Conservation (phyloP, 192 early-diverging fungal species). For the Diversispora epigaea region DNA sequence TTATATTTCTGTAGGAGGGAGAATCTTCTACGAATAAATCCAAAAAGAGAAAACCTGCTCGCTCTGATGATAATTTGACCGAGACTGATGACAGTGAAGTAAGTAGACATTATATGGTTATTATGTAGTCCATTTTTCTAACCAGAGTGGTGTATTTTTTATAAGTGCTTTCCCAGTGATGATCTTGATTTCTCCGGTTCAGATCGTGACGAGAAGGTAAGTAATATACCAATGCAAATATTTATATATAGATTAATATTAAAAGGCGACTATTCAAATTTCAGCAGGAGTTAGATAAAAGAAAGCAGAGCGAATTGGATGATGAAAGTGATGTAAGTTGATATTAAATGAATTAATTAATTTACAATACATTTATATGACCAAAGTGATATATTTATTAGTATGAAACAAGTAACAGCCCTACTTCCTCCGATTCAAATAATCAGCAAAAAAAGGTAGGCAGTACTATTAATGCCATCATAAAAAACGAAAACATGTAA, state of each 20-base stretch:
- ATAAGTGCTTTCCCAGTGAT: neutral
- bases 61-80: neutral
- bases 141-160: neutral
- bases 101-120: neutral
- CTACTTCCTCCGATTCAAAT: no score
- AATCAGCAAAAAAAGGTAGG: slow-evolving; percentile 3
- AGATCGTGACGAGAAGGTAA: neutral
- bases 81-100: neutral
- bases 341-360: no score
- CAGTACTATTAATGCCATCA: neutral
- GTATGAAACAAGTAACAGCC: no score
- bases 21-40: neutral
- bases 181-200: neutral
- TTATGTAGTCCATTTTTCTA: neutral
- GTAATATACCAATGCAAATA: neutral
- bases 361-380: no score
- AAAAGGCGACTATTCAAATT: neutral
- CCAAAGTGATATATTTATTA: no score
- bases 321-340: no score
- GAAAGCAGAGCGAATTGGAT: no score
- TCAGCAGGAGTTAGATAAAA: neutral
- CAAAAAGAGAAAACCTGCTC: neutral
- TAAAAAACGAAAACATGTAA: neutral
- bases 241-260: neutral
- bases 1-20: neutral